Evolutionary conservation across 176 grass and related monocot genomes (phyloP), one percentile per base, ranked within the genome.

Genomic region (Raddia distichophylla): DNA sequence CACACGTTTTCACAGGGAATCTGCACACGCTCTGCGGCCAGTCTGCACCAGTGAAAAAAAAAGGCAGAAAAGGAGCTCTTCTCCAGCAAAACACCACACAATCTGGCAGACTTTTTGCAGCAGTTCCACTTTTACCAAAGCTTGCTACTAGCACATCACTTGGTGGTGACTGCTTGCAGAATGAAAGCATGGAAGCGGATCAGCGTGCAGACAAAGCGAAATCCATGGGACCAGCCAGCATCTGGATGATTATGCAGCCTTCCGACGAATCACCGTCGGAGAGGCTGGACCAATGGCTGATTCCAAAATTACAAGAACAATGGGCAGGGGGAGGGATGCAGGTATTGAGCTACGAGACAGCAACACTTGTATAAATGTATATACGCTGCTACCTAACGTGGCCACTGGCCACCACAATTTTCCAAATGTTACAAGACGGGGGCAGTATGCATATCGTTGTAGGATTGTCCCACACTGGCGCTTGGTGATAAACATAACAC

Each of bases 401-500:
- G 27, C 27, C 27, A 27, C 27, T 84, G 86, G 33, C 20, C 13
- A 63, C 53, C 19, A 62, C 40, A 75, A 48, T 64, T 55, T 63
- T 34, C 12, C 33, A 27, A 27, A 53, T 17, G 33, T 13, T 49
- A 63, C 34, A 35, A 53, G 82, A 69, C 7, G 12, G 27, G 33
- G 37, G 37, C 4, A 20, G 45, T 79, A 72, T 71, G 47, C 65
- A 40, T 32, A 55, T 43, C 8, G 10, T 9, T 3, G 34, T 62
- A 51, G 33, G 42, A 42, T 19, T 40, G 16, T 33, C 19, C 44
- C 60, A 68, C 60, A 70, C 53, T 71, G 20, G 0, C 62, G 8
- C 6, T 61, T n/a, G 12, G 55, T 32, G 62, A 84, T 75, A 84
- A 74, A 62, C 58, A 49, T 44, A 52, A 32, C 69, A 80, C 69